phyloP scores from a whole-genome alignment of 2,329 filamentous ascomycete species.

The Fusarium torulosum region DNA sequence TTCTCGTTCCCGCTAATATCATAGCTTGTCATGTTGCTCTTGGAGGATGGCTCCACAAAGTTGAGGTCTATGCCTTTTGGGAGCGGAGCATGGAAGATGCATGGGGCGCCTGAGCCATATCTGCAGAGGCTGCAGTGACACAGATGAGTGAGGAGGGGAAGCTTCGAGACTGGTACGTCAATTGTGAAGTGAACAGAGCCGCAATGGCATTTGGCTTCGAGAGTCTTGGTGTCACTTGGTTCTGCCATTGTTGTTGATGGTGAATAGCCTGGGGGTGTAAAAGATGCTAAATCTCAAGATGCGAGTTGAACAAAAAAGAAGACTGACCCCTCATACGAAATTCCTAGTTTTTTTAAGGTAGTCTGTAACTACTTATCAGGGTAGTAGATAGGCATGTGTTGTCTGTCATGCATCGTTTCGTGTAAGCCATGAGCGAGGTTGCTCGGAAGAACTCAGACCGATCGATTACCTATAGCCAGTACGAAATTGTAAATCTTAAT shows the following conservation, averaged over 20 bases:
- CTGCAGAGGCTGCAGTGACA: conserved; percentile 63
- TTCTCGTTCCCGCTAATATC: conserved; percentile 46
- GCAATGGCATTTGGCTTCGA: conserved; percentile 62
- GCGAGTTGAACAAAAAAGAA: neutral
- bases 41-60: conserved; percentile 57
- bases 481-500: neutral
- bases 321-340: neutral
- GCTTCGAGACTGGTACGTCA: conserved; percentile 53
- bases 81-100: conserved; percentile 57
- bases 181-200: conserved; percentile 58
- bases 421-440: neutral
- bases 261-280: neutral
- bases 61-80: conserved; percentile 52
- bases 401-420: conserved; percentile 5
- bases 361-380: neutral
- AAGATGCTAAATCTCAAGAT: neutral
- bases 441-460: neutral
- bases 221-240: conserved; percentile 47
- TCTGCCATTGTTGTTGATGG: conserved; percentile 38
- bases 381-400: neutral
- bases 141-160: conserved; percentile 59
- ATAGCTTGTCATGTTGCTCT: conserved; percentile 55
- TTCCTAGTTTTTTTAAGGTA: conserved; percentile 13
- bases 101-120: conserved; percentile 57
- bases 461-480: neutral